phyloP scores from a whole-genome alignment of 352 stramenopile genomes.

The Pythium rhizo-oryzae region DNA sequence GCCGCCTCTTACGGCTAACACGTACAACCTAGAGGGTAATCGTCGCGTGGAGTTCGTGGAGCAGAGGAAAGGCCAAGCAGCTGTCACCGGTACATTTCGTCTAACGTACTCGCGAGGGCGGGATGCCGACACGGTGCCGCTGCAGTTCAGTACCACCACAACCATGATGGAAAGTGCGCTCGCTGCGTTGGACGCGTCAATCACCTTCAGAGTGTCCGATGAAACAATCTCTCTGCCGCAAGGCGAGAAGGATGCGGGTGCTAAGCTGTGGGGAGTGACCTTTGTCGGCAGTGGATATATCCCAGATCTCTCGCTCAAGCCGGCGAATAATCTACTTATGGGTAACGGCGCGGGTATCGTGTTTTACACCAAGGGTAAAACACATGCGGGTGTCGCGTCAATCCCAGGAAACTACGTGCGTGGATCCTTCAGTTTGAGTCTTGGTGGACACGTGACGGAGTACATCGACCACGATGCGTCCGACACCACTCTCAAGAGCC shows the following conservation, averaged over 20 bases:
- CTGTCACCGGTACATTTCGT: constrained; percentile 89
- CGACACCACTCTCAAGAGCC: constrained; percentile 90
- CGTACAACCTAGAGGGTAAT: constrained; percentile 88
- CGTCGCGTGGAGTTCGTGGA: constrained; percentile 85
- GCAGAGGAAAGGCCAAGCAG: constrained; percentile 79
- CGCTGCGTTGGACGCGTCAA: constrained; percentile 76
- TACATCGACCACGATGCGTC: constrained; percentile 93
- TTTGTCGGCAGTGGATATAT: constrained; percentile 93
- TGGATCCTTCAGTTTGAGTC: constrained; percentile 87
- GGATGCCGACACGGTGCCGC: constrained; percentile 71
- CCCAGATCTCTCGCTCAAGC: constrained; percentile 78
- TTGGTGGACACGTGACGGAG: constrained; percentile 89
- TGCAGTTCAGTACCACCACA: constrained; percentile 58
- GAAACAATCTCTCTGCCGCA: constrained; percentile 43
- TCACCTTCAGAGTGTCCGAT: constrained; percentile 77
- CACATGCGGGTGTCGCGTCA: constrained; percentile 50
- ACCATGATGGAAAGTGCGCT: constrained; percentile 72
- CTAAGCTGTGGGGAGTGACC: constrained; percentile 88
- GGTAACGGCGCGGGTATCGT: constrained; percentile 85
- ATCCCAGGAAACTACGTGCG: constrained; percentile 88
- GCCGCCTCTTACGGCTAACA: constrained; percentile 83
- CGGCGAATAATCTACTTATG: constrained; percentile 77
- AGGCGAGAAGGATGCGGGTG: constrained; percentile 38
- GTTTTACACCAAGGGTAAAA: constrained; percentile 75
- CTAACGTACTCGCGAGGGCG: constrained; percentile 84